Percentiles rank a stretch among this genome's conserved stretches.
These are phyloP conservation scores for Mycena capillaripes DNA, from an alignment of 768 basidiomycete species.

Conservation along the genomic window DNA sequence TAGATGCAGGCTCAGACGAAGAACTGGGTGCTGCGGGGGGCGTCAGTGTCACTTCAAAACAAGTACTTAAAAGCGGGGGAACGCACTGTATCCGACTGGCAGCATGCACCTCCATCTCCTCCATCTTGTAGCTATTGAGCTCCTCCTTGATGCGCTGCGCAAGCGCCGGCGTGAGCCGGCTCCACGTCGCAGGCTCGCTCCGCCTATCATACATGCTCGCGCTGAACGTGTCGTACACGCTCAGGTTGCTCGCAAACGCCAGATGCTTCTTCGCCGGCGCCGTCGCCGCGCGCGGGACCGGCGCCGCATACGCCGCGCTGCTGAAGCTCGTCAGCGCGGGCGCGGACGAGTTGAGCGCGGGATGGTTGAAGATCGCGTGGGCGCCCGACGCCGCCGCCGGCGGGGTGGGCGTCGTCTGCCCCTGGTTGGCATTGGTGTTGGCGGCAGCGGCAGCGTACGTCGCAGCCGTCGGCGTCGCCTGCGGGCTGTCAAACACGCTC, in stretches of 20 bases:
- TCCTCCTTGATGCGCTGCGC: constrained; percentile 99
- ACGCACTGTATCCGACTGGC: constrained; percentile 90
- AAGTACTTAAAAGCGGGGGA: constrained; percentile 39
- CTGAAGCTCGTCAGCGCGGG: constrained; percentile 78
- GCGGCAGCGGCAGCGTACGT: constrained; percentile 30
- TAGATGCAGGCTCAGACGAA: constrained; percentile 72
- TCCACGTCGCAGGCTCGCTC: constrained; percentile 98
- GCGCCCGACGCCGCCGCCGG: constrained; percentile 40
- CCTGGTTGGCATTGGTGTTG: too few species aligned
- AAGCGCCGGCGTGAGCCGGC: constrained; percentile 92
- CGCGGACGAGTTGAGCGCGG: constrained; percentile 90
- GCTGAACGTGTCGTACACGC: constrained; percentile 98
- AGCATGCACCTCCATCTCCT: constrained; percentile 99
- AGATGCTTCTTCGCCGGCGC: constrained; percentile 74
- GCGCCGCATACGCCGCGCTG: constrained; percentile 57
- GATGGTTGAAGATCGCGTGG: constrained; percentile 77
- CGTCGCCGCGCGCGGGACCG: constrained; percentile 82
- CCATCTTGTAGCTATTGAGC: constrained; percentile 98
- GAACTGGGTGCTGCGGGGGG: constrained; percentile 81
- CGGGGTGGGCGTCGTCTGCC: background rate
- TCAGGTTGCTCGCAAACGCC: constrained; percentile 92
- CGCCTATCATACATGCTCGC: constrained; percentile 92
- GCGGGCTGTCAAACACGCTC: constrained; percentile 31
- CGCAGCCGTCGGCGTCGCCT: constrained; percentile 33
- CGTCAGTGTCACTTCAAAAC: constrained; percentile 5